These are phyloP conservation scores for Abortiporus biennis DNA, from an alignment of 1,284 basidiomycete species.

Conservation along the genomic window DNA sequence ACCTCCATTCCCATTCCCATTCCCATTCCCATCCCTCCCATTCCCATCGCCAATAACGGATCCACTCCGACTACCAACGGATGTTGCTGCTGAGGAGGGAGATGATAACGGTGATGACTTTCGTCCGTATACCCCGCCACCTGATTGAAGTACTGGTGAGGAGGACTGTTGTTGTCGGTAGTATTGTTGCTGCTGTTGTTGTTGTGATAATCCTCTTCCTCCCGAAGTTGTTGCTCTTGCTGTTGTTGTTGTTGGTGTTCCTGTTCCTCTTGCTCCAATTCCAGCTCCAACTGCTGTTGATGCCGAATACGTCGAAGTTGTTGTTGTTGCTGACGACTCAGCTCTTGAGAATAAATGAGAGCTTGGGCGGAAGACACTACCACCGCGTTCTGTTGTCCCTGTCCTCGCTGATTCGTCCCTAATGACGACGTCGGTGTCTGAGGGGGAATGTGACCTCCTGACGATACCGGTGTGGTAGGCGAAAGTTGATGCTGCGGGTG, in stretches of 20 bases:
- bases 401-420: conserved; percentile 15
- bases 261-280: conserved; percentile 10
- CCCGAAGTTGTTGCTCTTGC: conserved; percentile 23
- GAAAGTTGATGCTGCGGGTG: conserved; percentile 15
- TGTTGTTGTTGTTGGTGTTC: conserved; percentile 18
- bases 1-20: conserved; percentile 7
- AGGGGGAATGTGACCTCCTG: conserved; percentile 1
- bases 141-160: too few species aligned
- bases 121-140: too few species aligned
- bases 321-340: conserved; percentile 35
- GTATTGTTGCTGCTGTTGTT: conserved; percentile 17
- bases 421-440: too few species aligned
- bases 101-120: background rate
- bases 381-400: conserved; percentile 9
- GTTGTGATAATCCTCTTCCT: conserved; percentile 25
- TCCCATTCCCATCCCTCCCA: too few species aligned
- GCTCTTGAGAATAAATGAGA: conserved; percentile 35
- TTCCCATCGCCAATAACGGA: conserved; percentile 6
- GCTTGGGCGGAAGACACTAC: conserved; percentile 18
- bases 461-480: conserved; percentile 7
- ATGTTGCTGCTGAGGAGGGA: background rate
- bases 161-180: conserved; percentile 6
- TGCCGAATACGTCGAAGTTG: conserved; percentile 30
- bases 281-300: conserved; percentile 19
- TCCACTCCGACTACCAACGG: conserved; percentile 8